phyloP scores from a whole-genome alignment of 2,329 filamentous ascomycete species.

The Trichoderma pleuroti region DNA sequence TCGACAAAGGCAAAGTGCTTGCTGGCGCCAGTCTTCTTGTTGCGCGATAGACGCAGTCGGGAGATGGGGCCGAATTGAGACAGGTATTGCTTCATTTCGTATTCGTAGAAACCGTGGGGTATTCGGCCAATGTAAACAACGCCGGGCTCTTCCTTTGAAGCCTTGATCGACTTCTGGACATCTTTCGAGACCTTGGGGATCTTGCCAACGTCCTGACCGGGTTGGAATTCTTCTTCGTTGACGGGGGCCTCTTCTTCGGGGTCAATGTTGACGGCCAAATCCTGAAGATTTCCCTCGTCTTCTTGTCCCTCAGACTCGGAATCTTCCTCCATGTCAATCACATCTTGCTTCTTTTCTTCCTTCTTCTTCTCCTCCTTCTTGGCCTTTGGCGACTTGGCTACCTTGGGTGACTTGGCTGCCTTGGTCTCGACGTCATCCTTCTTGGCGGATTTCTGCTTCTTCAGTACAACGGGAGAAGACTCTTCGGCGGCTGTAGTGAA shows the following conservation, averaged over 20 bases:
- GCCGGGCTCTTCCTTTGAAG: slow-evolving; percentile 57
- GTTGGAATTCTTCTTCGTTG: slow-evolving; percentile 38
- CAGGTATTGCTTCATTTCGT: slow-evolving; percentile 92
- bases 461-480: slow-evolving; percentile 41
- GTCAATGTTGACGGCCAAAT: slow-evolving; percentile 44
- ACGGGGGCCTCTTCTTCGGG: slow-evolving; percentile 44
- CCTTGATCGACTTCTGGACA: slow-evolving; percentile 41
- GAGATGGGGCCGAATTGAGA: slow-evolving; percentile 84
- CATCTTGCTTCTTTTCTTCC: slow-evolving; percentile 32
- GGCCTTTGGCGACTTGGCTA: slow-evolving; percentile 24
- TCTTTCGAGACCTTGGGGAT: slow-evolving; percentile 48
- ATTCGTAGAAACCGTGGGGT: slow-evolving; percentile 93
- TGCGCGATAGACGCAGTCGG: slow-evolving; percentile 78
- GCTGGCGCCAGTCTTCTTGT: slow-evolving; percentile 83
- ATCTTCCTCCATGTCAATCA: slow-evolving; percentile 31
- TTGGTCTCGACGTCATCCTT: slow-evolving; percentile 34
- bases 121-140: slow-evolving; percentile 88
- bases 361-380: slow-evolving; percentile 29
- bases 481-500: slow-evolving; percentile 40
- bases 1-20: slow-evolving; percentile 97
- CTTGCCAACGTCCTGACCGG: slow-evolving; percentile 50
- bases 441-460: slow-evolving; percentile 46
- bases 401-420: slow-evolving; percentile 22
- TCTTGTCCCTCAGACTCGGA: slow-evolving; percentile 40
- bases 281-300: slow-evolving; percentile 39